phyloP scores from a whole-genome alignment of 2,329 filamentous ascomycete genomes.

The Lecanicillium sp. region DNA sequence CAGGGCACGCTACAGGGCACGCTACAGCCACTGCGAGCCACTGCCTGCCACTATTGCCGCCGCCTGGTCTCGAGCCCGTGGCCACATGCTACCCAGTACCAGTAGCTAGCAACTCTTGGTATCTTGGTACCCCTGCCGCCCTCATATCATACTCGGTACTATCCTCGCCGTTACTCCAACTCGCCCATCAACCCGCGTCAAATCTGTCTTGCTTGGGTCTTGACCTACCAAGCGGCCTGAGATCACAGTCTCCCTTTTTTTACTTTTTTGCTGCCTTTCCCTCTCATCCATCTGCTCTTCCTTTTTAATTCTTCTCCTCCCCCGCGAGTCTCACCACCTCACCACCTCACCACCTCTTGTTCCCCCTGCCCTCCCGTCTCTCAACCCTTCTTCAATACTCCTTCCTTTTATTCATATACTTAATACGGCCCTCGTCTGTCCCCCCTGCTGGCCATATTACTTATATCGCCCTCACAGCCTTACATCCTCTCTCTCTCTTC shows the following conservation, averaged over 20 bases:
- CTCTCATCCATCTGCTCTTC: background rate
- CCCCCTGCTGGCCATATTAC: background rate
- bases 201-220: conserved; percentile 7
- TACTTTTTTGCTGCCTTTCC: background rate
- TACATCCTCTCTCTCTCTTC: too few species aligned
- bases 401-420: conserved; percentile 3
- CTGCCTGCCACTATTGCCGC: background rate
- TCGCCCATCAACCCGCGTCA: too few species aligned
- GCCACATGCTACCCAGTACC: conserved; percentile 7
- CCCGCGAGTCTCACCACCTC: conserved; percentile 5
- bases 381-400: conserved; percentile 6
- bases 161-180: too few species aligned
- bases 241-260: conserved; percentile 8
- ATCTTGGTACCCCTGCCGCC: too few species aligned
- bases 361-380: background rate
- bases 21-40: background rate
- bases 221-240: background rate
- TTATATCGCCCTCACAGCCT: conserved; percentile 9
- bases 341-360: background rate
- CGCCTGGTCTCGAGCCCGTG: conserved; percentile 8
- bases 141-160: too few species aligned
- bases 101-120: too few species aligned
- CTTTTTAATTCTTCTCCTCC: conserved; percentile 5
- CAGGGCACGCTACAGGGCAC: background rate
- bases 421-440: background rate